A percentile compares a stretch with the other conserved stretches of the same genome.
These are phyloP conservation scores for Globisporangium takayamanum DNA, from an alignment of 352 stramenopile species.

Conservation along the genomic window DNA sequence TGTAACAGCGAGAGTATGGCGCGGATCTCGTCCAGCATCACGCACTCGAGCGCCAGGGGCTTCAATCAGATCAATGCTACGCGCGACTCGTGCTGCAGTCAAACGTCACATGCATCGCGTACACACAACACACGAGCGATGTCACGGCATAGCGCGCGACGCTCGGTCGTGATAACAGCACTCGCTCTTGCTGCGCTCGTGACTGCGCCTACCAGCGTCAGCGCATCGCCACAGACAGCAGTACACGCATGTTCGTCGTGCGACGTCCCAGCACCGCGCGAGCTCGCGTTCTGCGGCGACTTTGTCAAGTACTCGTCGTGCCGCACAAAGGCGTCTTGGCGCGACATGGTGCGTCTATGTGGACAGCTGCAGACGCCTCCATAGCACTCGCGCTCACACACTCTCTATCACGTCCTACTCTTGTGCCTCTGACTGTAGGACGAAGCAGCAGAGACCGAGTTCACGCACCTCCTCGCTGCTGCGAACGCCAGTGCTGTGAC, in stretches of 20 bases:
- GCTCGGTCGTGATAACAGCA: too few species aligned
- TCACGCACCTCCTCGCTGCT: slow-evolving; percentile 23
- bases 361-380: neutral
- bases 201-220: too few species aligned
- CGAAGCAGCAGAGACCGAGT: slow-evolving; percentile 25
- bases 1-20: too few species aligned
- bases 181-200: too few species aligned
- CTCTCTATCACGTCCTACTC: neutral
- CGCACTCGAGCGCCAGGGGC: too few species aligned
- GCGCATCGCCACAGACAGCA: neutral
- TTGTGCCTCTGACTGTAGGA: slow-evolving; percentile 23
- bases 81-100: too few species aligned
- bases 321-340: slow-evolving; percentile 37
- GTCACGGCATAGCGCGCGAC: too few species aligned
- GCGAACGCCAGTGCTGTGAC: slow-evolving; percentile 2
- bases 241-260: slow-evolving; percentile 40
- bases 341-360: slow-evolving; percentile 29
- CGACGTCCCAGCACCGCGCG: slow-evolving; percentile 34
- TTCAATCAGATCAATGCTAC: too few species aligned
- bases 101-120: too few species aligned
- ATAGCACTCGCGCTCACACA: neutral
- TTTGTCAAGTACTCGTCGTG: slow-evolving; percentile 56
- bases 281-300: slow-evolving; percentile 47
- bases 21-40: too few species aligned
- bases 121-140: too few species aligned